A percentile compares a stretch with the other conserved stretches of the same genome.
phyloP scores from a whole-genome alignment of 192 early-diverging fungal species.

The Backusella mclennaniae region DNA sequence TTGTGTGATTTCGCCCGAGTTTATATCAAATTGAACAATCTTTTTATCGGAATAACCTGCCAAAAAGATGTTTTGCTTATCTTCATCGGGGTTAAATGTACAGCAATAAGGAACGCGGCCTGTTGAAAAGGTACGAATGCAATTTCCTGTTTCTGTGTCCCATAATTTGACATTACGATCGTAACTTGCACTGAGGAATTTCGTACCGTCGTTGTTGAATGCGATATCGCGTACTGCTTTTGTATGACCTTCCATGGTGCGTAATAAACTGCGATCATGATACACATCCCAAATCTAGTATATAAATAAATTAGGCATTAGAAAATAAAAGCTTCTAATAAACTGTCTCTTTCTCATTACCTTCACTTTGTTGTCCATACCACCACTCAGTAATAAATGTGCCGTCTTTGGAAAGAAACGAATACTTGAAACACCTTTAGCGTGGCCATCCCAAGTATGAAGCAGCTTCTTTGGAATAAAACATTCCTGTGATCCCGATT shows the following conservation, averaged over 20 bases:
- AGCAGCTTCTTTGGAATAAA: slow-evolving; percentile 85
- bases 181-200: slow-evolving; percentile 87
- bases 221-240: slow-evolving; percentile 91
- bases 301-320: not conserved
- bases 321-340: not conserved
- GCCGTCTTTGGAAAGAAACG: slow-evolving; percentile 88
- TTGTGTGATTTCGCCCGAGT: slow-evolving; percentile 81
- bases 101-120: slow-evolving; percentile 86
- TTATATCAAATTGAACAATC: slow-evolving; percentile 85
- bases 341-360: slow-evolving; percentile 31
- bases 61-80: slow-evolving; percentile 87
- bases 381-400: slow-evolving; percentile 85
- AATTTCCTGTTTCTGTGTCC: slow-evolving; percentile 98
- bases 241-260: slow-evolving; percentile 89
- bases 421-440: slow-evolving; percentile 88
- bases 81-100: slow-evolving; percentile 86
- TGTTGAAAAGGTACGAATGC: slow-evolving; percentile 72
- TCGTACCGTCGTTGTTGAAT: slow-evolving; percentile 83
- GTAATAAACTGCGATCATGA: slow-evolving; percentile 77
- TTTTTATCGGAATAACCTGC: slow-evolving; percentile 93
- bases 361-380: slow-evolving; percentile 97
- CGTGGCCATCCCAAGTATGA: slow-evolving; percentile 93
- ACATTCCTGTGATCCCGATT: slow-evolving; percentile 73
- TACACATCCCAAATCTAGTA: slow-evolving; percentile 93
- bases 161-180: slow-evolving; percentile 94